phyloP scores from a whole-genome alignment of 768 basidiomycete species.

The Boletus rubroflammeus region DNA sequence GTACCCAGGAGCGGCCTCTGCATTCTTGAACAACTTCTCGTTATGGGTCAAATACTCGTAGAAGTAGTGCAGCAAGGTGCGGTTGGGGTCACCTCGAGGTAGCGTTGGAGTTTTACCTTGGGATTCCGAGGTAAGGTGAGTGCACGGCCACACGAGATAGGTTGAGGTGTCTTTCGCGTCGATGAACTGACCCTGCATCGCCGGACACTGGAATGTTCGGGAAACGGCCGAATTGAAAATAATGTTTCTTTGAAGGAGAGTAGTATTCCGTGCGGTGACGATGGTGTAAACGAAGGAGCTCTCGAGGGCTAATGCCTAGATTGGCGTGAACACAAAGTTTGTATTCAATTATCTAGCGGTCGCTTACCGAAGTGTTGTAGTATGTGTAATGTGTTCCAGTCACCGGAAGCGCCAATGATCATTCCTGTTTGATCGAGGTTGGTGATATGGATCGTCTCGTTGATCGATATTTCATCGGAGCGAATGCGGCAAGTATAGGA shows the following conservation, averaged over 20 bases:
- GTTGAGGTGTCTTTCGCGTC: neutral
- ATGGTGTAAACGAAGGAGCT: neutral
- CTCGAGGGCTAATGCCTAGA: neutral
- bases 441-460: neutral
- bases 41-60: conserved; percentile 4
- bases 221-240: neutral
- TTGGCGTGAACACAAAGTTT: neutral
- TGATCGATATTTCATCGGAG: neutral
- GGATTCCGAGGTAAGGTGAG: no score
- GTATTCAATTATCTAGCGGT: neutral
- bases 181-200: neutral
- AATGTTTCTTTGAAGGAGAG: neutral
- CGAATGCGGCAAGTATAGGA: neutral
- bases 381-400: neutral
- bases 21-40: neutral
- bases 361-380: neutral
- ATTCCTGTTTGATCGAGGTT: neutral
- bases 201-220: neutral
- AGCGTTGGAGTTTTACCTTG: no score
- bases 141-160: no score
- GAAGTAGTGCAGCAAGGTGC: neutral
- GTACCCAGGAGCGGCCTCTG: neutral
- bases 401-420: neutral
- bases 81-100: no score
- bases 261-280: neutral